Evolutionary conservation across 2,329 filamentous ascomycete genomes (phyloP).

Genomic region (Calonectria henricotiae): DNA sequence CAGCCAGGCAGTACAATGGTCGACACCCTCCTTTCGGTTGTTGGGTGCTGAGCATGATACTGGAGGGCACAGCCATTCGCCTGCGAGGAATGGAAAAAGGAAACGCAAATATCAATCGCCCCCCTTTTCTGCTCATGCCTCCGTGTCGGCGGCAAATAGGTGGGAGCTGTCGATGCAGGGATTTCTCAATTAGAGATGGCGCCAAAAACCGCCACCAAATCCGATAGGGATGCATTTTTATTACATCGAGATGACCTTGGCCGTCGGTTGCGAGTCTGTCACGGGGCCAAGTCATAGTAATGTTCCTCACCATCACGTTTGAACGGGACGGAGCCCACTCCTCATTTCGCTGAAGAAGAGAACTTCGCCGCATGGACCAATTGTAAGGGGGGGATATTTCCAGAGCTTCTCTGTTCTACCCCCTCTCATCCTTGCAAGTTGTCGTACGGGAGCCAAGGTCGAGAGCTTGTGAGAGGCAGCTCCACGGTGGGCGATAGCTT

Average conservation of each 20-base stretch:
- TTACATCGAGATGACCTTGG: slow-evolving; percentile 32
- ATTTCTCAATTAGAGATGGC: slow-evolving; percentile 41
- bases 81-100: slow-evolving; percentile 17
- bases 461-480: slow-evolving; percentile 23
- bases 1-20: slow-evolving; percentile 6
- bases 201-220: slow-evolving; percentile 37
- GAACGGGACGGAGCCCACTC: slow-evolving; percentile 44
- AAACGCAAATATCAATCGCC: slow-evolving; percentile 18
- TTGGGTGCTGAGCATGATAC: slow-evolving; percentile 3
- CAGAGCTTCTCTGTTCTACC: slow-evolving; percentile 36
- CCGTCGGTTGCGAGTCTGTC: background rate
- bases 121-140: slow-evolving; percentile 28
- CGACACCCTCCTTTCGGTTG: slow-evolving; percentile 15
- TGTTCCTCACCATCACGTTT: slow-evolving; percentile 25
- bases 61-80: slow-evolving; percentile 15
- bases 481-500: slow-evolving; percentile 21
- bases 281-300: slow-evolving; percentile 24
- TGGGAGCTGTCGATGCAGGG: slow-evolving; percentile 18
- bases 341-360: slow-evolving; percentile 47
- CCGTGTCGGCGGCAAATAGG: background rate
- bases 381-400: slow-evolving; percentile 41
- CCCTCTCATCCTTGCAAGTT: slow-evolving; percentile 11
- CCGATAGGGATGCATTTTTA: slow-evolving; percentile 11
- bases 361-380: slow-evolving; percentile 41
- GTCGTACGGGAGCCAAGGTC: slow-evolving; percentile 23